These are phyloP conservation scores for Pythium rishiriense DNA, from an alignment of 352 stramenopile species.

Conservation along the genomic window DNA sequence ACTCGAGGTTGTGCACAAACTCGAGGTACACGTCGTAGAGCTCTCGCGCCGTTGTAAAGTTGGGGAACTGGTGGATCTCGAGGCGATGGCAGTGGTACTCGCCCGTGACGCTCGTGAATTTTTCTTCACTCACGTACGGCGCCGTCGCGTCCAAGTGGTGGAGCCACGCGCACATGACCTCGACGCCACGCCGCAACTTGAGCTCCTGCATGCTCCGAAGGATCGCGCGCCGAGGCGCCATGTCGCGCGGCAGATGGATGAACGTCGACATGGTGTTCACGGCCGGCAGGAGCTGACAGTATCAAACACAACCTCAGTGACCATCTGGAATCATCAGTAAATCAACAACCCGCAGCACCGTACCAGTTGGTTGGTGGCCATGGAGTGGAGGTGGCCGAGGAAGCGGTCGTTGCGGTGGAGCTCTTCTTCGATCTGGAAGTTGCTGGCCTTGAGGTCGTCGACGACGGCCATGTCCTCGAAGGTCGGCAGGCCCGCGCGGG, in stretches of 20 bases:
- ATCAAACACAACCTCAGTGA: too few species aligned
- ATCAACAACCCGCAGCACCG: too few species aligned
- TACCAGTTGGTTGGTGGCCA: conserved; percentile 17
- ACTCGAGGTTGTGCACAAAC: conserved; percentile 53
- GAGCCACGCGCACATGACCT: background rate
- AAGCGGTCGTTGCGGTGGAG: conserved; percentile 14
- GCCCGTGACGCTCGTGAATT: conserved; percentile 2
- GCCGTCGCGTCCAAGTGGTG: background rate
- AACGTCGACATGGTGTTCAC: conserved; percentile 18
- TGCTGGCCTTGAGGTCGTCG: background rate
- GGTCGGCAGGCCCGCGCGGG: conserved; percentile 1
- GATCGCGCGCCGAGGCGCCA: conserved; percentile 5
- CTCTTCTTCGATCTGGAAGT: conserved; percentile 10
- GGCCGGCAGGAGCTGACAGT: too few species aligned
- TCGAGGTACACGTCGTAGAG: conserved; percentile 44
- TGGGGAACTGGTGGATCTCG: conserved; percentile 35
- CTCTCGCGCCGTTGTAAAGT: conserved; percentile 37
- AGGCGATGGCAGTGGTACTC: conserved; percentile 9
- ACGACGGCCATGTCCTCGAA: background rate
- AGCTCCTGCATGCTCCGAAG: conserved; percentile 32
- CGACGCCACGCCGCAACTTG: conserved; percentile 35
- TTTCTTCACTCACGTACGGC: conserved; percentile 11
- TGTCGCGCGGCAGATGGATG: conserved; percentile 18
- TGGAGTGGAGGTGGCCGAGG: conserved; percentile 14
- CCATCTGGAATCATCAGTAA: too few species aligned